These are phyloP conservation scores for Aspergillus mulundensis DNA, from an alignment of 495 filamentous ascomycete species.

Conservation along the genomic window DNA sequence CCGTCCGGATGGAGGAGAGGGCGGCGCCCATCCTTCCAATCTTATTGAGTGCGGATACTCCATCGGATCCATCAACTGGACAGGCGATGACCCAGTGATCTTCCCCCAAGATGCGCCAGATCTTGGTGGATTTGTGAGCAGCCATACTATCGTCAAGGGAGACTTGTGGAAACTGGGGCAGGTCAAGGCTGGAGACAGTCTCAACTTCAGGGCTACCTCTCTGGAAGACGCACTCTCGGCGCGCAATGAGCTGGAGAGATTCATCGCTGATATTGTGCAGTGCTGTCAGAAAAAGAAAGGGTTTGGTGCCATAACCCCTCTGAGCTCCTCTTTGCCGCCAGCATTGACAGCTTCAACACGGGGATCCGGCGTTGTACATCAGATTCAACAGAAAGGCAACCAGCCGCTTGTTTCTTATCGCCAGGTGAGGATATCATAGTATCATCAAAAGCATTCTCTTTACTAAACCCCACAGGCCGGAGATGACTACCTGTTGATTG, in stretches of 20 bases:
- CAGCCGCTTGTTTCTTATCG: constrained; percentile 45
- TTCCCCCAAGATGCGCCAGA: constrained; percentile 56
- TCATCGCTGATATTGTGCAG: constrained; percentile 29
- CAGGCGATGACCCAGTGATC: constrained; percentile 54
- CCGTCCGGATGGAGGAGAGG: constrained; percentile 54
- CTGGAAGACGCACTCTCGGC: constrained; percentile 41
- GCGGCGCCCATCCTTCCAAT: constrained; percentile 57
- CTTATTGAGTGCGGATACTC: constrained; percentile 58
- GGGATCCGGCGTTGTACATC: constrained; percentile 36
- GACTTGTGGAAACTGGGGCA: constrained; percentile 59
- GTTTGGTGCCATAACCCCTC: constrained; percentile 12
- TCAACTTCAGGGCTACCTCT: constrained; percentile 43
- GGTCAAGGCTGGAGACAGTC: constrained; percentile 54
- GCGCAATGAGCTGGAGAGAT: constrained; percentile 30
- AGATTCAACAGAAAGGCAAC: constrained; percentile 33
- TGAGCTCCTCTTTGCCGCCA: constrained; percentile 9
- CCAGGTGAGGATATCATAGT: constrained; percentile 28
- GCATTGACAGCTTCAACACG: constrained; percentile 9
- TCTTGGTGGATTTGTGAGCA: constrained; percentile 56
- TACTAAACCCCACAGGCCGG: constrained; percentile 34
- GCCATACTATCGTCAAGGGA: constrained; percentile 49
- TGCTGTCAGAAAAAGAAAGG: constrained; percentile 10
- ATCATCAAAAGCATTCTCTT: not conserved
- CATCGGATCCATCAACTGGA: constrained; percentile 52
- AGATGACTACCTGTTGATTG: constrained; percentile 51